Conservation (phyloP, 192 early-diverging fungal species). For the Phlyctochytrium arcticum region DNA sequence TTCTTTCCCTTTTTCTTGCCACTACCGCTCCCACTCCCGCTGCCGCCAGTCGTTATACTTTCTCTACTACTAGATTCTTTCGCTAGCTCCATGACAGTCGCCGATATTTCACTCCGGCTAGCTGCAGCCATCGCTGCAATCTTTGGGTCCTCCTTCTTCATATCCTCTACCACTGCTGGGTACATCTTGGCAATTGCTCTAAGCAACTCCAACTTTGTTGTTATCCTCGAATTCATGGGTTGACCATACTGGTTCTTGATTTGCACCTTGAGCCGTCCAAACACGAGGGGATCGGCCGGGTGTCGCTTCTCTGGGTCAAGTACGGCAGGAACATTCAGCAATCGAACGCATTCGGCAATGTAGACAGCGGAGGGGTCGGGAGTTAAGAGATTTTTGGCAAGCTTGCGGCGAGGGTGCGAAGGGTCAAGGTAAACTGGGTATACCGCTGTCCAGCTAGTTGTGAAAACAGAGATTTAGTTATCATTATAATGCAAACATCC, state of each 20-base stretch:
- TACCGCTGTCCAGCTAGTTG: slow-evolving; percentile 23
- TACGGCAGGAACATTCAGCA: slow-evolving; percentile 19
- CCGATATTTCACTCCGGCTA: slow-evolving; percentile 23
- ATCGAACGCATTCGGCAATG: slow-evolving; percentile 28
- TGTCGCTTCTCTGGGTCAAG: slow-evolving; percentile 39
- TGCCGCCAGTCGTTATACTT: background rate
- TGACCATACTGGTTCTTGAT: slow-evolving; percentile 5
- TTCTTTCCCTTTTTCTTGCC: slow-evolving; percentile 32
- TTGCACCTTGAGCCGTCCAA: slow-evolving; percentile 35
- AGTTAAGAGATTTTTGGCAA: slow-evolving; percentile 8
- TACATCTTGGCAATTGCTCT: slow-evolving; percentile 22
- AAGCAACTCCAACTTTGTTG: slow-evolving; percentile 26
- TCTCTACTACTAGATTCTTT: slow-evolving; percentile 16
- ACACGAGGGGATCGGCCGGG: slow-evolving; percentile 40
- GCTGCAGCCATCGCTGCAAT: slow-evolving; percentile 21
- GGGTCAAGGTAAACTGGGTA: slow-evolving; percentile 43
- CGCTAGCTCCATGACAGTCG: slow-evolving; percentile 11
- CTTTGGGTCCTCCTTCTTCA: slow-evolving; percentile 26
- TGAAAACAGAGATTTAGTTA: background rate
- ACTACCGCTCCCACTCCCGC: background rate
- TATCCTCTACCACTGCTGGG: slow-evolving; percentile 7
- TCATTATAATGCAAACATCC: background rate
- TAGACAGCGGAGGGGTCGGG: slow-evolving; percentile 31
- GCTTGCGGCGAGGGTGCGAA: slow-evolving; percentile 6
- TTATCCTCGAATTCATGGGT: slow-evolving; percentile 17